These are phyloP conservation scores for Monilinia fructigena DNA, from an alignment of 2,329 filamentous ascomycete species.

Conservation along the genomic window DNA sequence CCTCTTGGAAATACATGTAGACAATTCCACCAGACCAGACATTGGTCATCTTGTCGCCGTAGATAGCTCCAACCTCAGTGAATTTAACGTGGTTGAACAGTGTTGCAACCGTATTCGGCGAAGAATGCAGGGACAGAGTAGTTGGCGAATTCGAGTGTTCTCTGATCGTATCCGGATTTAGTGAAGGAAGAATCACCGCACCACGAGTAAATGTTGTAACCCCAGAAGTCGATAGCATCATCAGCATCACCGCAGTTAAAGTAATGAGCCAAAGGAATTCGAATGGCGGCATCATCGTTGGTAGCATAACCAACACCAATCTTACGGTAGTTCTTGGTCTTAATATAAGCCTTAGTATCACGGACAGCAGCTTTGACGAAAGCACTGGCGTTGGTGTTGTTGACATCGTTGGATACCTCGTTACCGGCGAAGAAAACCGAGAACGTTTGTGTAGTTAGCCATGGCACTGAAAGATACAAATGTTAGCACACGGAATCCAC, in stretches of 20 bases:
- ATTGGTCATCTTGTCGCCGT: conserved; percentile 72
- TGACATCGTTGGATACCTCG: conserved; percentile 85
- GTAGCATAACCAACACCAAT: conserved; percentile 95
- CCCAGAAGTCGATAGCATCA: conserved; percentile 89
- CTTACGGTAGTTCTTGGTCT: conserved; percentile 68
- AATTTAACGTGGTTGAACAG: conserved; percentile 67
- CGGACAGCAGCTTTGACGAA: conserved; percentile 98
- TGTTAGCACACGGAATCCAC: conserved; percentile 4
- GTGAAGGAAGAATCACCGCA: conserved; percentile 80
- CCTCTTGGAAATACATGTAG: conserved; percentile 97
- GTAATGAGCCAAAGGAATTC: conserved; percentile 80
- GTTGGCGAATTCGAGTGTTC: conserved; percentile 80
- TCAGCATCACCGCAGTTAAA: conserved; percentile 81
- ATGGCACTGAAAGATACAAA: conserved; percentile 48
- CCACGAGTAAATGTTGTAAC: conserved; percentile 99
- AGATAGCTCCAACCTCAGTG: conserved; percentile 81
- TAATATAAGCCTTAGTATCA: conserved; percentile 94
- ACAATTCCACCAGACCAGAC: conserved; percentile 97
- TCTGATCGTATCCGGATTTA: conserved; percentile 75
- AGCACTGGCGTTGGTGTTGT: conserved; percentile 86
- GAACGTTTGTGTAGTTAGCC: conserved; percentile 79
- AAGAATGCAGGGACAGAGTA: conserved; percentile 98
- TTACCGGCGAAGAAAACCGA: conserved; percentile 99
- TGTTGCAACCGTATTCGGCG: conserved; percentile 97
- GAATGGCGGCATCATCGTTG: conserved; percentile 84